Percentiles rank a stretch among this genome's conserved stretches.
Conservation (phyloP, 495 filamentous ascomycete genomes). For the Penicillium simplicissimum region DNA sequence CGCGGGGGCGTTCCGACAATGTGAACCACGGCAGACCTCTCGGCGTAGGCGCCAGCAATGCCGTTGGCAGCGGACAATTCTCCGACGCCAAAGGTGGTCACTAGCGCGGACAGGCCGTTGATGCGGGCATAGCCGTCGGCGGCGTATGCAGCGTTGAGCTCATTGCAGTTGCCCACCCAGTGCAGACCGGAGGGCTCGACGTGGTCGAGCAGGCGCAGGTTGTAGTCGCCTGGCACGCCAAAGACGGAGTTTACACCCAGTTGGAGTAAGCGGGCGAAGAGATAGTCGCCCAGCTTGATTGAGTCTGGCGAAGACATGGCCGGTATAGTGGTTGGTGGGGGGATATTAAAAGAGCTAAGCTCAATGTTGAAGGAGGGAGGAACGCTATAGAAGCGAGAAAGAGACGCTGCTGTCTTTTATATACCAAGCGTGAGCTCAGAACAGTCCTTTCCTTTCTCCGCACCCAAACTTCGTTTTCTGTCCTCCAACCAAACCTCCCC, state of each 20-base stretch:
- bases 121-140: slow-evolving; percentile 79
- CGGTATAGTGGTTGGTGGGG: slow-evolving; percentile 6
- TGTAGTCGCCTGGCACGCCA: slow-evolving; percentile 76
- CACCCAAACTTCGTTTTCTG: neutral
- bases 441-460: neutral
- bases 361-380: neutral
- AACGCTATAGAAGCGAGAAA: neutral
- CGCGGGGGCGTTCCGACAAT: slow-evolving; percentile 64
- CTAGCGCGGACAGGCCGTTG: slow-evolving; percentile 68
- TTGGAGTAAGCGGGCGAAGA: slow-evolving; percentile 69
- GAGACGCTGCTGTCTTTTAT: neutral
- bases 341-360: neutral
- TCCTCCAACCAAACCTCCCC: neutral
- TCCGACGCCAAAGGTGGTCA: slow-evolving; percentile 81
- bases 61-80: slow-evolving; percentile 77
- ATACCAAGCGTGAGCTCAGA: neutral
- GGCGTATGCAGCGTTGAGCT: slow-evolving; percentile 78
- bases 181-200: slow-evolving; percentile 60
- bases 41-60: slow-evolving; percentile 69
- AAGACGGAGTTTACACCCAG: slow-evolving; percentile 68
- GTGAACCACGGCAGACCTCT: slow-evolving; percentile 77
- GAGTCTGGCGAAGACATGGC: slow-evolving; percentile 22
- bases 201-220: slow-evolving; percentile 68
- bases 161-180: slow-evolving; percentile 64
- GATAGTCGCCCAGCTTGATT: slow-evolving; percentile 54